Conservation (phyloP, 2,329 filamentous ascomycete species). For the Stenocarpella maydis region DNA sequence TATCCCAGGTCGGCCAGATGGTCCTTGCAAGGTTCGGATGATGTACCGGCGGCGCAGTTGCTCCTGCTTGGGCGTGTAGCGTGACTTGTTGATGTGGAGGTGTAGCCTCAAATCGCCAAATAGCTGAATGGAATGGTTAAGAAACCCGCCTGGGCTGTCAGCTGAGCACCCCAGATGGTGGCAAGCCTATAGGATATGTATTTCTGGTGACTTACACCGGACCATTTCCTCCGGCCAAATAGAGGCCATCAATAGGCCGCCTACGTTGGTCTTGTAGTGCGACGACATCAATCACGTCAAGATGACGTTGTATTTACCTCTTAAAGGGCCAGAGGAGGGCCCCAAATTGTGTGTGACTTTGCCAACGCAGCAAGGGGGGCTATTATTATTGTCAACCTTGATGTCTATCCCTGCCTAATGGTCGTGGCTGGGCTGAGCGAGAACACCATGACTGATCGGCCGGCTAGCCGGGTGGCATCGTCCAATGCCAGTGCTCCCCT, state of each 20-base stretch:
- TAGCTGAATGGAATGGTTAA: neutral
- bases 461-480: neutral
- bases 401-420: too few species aligned
- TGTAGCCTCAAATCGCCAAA: neutral
- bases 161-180: neutral
- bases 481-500: neutral
- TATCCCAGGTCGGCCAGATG: constrained; percentile 4
- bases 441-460: neutral
- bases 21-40: neutral
- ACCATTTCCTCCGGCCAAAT: constrained; percentile 1
- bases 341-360: neutral
- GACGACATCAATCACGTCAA: neutral
- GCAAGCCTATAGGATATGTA: neutral
- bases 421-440: neutral
- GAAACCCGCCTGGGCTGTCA: neutral
- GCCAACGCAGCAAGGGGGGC: neutral
- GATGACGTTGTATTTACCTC: constrained; percentile 21
- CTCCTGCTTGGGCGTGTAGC: neutral
- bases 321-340: neutral
- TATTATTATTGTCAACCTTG: constrained; percentile 1
- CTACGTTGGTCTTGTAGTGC: neutral
- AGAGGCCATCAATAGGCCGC: neutral
- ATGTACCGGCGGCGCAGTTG: neutral
- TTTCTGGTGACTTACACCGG: constrained; percentile 1
- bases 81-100: neutral